phyloP scores from a whole-genome alignment of 495 filamentous ascomycete species.

The Aspergillus coremiiformis region DNA sequence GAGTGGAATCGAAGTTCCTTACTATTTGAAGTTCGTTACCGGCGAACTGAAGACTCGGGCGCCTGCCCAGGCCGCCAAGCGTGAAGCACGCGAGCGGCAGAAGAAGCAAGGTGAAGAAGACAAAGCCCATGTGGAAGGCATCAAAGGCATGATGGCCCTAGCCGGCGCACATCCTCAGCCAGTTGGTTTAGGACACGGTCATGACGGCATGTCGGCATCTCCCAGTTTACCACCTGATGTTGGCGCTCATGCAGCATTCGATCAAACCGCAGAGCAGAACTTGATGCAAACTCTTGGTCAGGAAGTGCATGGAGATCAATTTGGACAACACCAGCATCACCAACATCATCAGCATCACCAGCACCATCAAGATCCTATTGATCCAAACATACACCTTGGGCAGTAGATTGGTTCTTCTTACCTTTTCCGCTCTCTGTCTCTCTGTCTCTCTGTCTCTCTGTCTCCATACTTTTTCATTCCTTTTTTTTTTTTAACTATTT shows the following conservation, averaged over 20 bases:
- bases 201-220: conserved; percentile 41
- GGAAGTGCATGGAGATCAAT: conserved; percentile 41
- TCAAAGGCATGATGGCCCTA: conserved; percentile 62
- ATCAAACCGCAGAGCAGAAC: conserved; percentile 43
- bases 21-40: conserved; percentile 84
- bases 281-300: conserved; percentile 44
- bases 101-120: conserved; percentile 62
- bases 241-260: conserved; percentile 28
- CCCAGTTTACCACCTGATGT: conserved; percentile 35
- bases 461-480: neutral
- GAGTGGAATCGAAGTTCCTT: conserved; percentile 85
- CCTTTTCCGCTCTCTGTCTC: neutral
- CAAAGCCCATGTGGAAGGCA: conserved; percentile 61
- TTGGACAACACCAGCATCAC: conserved; percentile 31
- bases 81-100: conserved; percentile 67
- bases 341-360: conserved; percentile 21
- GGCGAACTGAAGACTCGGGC: conserved; percentile 92
- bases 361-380: conserved; percentile 28
- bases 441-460: neutral
- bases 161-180: conserved; percentile 40
- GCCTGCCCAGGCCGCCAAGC: conserved; percentile 70
- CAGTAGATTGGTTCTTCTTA: conserved; percentile 19
- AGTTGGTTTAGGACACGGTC: conserved; percentile 24
- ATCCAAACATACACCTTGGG: conserved; percentile 34
- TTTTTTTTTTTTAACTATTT: neutral